A percentile compares a stretch with the other conserved stretches of the same genome.
phyloP scores from a whole-genome alignment of 2,329 filamentous ascomycete genomes.

The Pleomassaria siparia region DNA sequence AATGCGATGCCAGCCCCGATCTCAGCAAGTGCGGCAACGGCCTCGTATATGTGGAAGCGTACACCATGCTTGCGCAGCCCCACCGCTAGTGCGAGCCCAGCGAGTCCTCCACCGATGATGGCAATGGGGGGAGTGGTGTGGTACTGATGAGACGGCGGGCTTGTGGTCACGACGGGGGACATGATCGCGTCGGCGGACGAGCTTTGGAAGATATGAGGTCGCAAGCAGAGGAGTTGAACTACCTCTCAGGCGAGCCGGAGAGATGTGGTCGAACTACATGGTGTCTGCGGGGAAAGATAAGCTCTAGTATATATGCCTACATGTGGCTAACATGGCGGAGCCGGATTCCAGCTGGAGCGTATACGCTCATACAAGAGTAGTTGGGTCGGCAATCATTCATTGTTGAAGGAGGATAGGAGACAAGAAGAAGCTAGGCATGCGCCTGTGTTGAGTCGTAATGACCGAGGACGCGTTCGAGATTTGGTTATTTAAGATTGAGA shows the following conservation, averaged over 20 bases:
- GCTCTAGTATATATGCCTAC: not conserved
- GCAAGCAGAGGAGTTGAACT: too few relatives aligned
- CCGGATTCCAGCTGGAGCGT: not conserved
- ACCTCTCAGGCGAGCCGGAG: not conserved
- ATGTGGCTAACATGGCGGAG: not conserved
- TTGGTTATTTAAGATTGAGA: too few relatives aligned
- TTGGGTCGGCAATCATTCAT: too few relatives aligned
- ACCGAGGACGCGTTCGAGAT: too few relatives aligned
- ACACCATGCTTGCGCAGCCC: slow-evolving; percentile 27
- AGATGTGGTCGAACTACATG: not conserved
- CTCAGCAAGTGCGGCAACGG: slow-evolving; percentile 23
- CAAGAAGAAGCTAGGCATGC: too few relatives aligned
- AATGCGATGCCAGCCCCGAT: slow-evolving; percentile 35
- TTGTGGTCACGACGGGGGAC: not conserved
- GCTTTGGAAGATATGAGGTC: not conserved
- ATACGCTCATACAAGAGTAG: too few relatives aligned
- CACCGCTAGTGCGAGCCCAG: slow-evolving; percentile 31
- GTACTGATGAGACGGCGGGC: not conserved
- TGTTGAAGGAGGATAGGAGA: too few relatives aligned
- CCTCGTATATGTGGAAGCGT: slow-evolving; percentile 30
- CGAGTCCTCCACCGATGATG: slow-evolving; percentile 33
- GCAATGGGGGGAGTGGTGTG: slow-evolving; percentile 21
- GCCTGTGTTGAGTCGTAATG: too few relatives aligned
- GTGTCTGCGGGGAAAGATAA: not conserved
- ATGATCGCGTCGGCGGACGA: not conserved